Conservation (phyloP, 352 stramenopile species). For the Chrysophaeum taylorii region DNA sequence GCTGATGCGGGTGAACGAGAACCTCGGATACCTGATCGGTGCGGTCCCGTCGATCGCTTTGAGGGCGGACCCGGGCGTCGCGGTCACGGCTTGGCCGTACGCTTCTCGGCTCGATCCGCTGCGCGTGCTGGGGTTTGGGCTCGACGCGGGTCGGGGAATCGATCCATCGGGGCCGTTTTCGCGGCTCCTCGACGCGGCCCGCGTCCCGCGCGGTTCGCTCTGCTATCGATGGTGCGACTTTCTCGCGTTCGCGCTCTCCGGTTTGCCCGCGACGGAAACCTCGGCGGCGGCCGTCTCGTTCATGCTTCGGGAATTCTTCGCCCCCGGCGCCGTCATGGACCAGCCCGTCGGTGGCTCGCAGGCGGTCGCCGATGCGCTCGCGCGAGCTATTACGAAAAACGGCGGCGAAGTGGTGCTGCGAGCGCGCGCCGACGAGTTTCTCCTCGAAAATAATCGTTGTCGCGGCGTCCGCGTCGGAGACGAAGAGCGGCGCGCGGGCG, state of each 20-base stretch:
- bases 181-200: slow-evolving; percentile 38
- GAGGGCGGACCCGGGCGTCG: slow-evolving; percentile 42
- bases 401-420: slow-evolving; percentile 36
- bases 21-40: slow-evolving; percentile 38
- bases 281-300: slow-evolving; percentile 52
- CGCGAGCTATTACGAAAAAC: slow-evolving; percentile 43
- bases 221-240: slow-evolving; percentile 54
- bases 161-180: slow-evolving; percentile 47
- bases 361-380: slow-evolving; percentile 47
- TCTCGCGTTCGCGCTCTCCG: slow-evolving; percentile 54
- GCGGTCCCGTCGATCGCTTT: slow-evolving; percentile 59
- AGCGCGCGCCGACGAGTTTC: slow-evolving; percentile 45
- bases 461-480: slow-evolving; percentile 39
- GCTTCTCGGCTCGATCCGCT: slow-evolving; percentile 32
- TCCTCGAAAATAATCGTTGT: slow-evolving; percentile 37
- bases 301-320: slow-evolving; percentile 60
- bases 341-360: slow-evolving; percentile 51
- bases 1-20: slow-evolving; percentile 43
- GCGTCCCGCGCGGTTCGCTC: slow-evolving; percentile 29
- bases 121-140: slow-evolving; percentile 42
- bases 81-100: slow-evolving; percentile 43
- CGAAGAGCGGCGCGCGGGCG: slow-evolving; percentile 29
- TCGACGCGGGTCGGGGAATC: slow-evolving; percentile 39
- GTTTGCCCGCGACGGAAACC: slow-evolving; percentile 40
- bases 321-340: slow-evolving; percentile 48